A percentile compares a stretch with the other conserved stretches of the same genome.
Conservation (phyloP, 2,329 filamentous ascomycete species). For the Fusarium duplospermum region DNA sequence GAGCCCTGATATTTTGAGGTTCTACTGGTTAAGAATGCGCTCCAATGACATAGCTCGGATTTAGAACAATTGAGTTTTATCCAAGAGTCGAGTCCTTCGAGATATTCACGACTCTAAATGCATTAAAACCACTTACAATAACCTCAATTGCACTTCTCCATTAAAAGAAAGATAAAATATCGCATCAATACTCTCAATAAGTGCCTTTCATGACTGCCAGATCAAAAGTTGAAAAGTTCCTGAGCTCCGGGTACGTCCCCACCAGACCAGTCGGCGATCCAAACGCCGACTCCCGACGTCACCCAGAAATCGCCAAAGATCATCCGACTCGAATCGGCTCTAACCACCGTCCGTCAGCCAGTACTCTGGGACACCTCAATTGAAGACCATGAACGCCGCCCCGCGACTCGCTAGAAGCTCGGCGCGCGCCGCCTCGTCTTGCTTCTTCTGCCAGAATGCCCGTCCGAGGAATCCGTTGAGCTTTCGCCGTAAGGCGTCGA, state of each 20-base stretch:
- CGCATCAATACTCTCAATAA: neutral
- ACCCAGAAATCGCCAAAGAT: slow-evolving; percentile 43
- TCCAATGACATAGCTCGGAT: neutral
- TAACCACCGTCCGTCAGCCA: slow-evolving; percentile 20
- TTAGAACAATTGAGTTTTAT: neutral
- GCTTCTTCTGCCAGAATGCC: slow-evolving; percentile 52
- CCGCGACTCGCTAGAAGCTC: slow-evolving; percentile 51
- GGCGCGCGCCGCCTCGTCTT: slow-evolving; percentile 43
- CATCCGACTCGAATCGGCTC: slow-evolving; percentile 33
- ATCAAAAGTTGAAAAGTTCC: neutral
- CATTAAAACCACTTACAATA: too few species aligned
- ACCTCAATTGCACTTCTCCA: neutral
- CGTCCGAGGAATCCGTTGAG: slow-evolving; percentile 43
- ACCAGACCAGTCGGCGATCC: slow-evolving; percentile 17
- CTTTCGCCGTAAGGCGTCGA: slow-evolving; percentile 49
- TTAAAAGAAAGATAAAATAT: neutral
- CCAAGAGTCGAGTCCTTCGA: neutral
- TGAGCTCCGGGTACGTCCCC: neutral
- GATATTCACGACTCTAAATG: neutral
- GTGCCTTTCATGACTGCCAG: neutral
- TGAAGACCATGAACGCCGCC: slow-evolving; percentile 54
- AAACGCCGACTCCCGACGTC: slow-evolving; percentile 42
- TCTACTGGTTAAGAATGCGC: neutral
- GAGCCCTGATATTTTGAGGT: too few species aligned
- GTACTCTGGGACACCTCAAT: slow-evolving; percentile 28